Evolutionary conservation across 176 grass and related monocot species (phyloP).

Genomic region (Triticum dicoccoides): DNA sequence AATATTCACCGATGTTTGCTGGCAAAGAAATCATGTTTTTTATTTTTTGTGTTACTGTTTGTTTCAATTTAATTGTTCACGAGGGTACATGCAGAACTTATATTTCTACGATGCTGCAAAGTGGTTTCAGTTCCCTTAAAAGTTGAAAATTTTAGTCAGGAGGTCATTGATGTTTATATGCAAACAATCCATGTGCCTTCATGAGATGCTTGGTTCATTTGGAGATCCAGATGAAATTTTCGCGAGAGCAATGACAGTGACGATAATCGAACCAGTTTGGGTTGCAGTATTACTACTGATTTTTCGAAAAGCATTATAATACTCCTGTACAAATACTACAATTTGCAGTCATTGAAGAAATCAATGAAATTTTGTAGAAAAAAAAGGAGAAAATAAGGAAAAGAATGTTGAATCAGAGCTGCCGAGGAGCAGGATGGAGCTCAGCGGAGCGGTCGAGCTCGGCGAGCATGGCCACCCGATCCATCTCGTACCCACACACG

Average conservation of each 20-base stretch:
- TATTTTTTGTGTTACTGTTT: too few species aligned
- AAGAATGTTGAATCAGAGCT: neutral
- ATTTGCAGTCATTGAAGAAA: too few species aligned
- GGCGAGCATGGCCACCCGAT: neutral
- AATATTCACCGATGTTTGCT: too few species aligned
- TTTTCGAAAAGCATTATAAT: too few species aligned
- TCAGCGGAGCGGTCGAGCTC: conserved; percentile 2
- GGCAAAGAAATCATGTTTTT: too few species aligned
- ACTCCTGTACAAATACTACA: too few species aligned
- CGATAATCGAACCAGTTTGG: too few species aligned
- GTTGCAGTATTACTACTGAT: too few species aligned
- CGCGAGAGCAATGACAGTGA: neutral
- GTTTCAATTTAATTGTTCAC: too few species aligned
- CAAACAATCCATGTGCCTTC: neutral
- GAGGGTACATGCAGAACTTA: neutral
- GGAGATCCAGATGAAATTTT: neutral
- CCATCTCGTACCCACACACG: conserved; percentile 33
- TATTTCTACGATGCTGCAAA: neutral
- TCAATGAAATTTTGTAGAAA: neutral
- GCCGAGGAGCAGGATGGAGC: neutral
- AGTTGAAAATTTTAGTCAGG: too few species aligned
- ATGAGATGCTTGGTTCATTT: neutral
- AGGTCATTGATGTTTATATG: neutral
- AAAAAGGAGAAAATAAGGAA: neutral
- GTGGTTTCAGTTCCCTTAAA: neutral